phyloP scores from a whole-genome alignment of 805 yeast genomes.

The Candida pseudofarinosa region DNA sequence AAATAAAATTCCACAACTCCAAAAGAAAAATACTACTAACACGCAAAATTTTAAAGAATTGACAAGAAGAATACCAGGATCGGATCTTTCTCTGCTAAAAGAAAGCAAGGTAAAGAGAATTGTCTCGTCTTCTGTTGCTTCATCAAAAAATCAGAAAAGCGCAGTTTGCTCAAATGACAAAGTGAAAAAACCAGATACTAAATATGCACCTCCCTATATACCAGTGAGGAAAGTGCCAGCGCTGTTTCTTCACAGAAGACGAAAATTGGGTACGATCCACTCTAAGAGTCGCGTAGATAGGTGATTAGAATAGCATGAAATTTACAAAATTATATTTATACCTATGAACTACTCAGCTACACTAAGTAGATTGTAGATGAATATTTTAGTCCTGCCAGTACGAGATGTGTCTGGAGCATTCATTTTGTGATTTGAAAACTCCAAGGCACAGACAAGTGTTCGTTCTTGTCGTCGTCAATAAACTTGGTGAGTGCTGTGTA shows the following conservation, averaged over 20 bases:
- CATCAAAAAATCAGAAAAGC: background rate
- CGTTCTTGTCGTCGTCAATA: conserved; percentile 77
- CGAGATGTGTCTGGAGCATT: too few relatives aligned
- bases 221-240: conserved; percentile 20
- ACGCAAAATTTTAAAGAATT: background rate
- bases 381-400: too few relatives aligned
- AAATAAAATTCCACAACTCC: too few relatives aligned
- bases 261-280: background rate
- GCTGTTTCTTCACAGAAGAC: conserved; percentile 4
- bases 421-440: conserved; percentile 74
- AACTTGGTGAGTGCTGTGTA: conserved; percentile 80
- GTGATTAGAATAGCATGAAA: too few relatives aligned
- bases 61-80: background rate
- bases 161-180: background rate
- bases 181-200: conserved; percentile 5
- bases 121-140: background rate
- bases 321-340: background rate
- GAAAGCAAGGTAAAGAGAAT: background rate
- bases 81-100: background rate
- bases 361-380: too few relatives aligned
- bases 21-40: background rate
- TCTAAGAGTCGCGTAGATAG: background rate
- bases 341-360: background rate
- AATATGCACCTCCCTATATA: conserved; percentile 31
- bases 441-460: conserved; percentile 79